Base-by-base conservation (phyloP, 768 basidiomycete genomes). In the Strobilomyces confusus region DNA sequence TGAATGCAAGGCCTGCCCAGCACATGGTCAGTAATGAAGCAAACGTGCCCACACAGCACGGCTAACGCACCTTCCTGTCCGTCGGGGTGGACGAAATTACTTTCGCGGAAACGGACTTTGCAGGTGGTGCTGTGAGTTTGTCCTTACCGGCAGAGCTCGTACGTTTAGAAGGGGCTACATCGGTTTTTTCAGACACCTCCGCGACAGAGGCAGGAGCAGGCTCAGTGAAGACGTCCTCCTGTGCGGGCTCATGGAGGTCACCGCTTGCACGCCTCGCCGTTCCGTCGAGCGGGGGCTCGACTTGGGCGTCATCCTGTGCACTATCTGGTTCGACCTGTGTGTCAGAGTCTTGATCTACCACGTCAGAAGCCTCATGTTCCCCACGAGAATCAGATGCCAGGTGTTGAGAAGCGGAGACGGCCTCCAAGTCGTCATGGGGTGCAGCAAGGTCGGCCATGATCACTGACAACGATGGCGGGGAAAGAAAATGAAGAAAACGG, bases 31-130 rank as follows among this genome's bases (percentile, higher is more conserved):
- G 64, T 56, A 61, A 63, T 62, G 51, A 61, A 62, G 49, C 25
- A 59, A 59, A 36, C 59, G 45, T 56, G 58, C 46, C 52, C 25
- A 52, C 42, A 54, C 56, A 55, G 57, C 57, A 57, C 42, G 51
- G 48, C 51, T 23, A 48, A 71, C 75, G 52, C 57, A 85, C 89
- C 80, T 86, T 89, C 74, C 87, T 91, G 44, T 84, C 84, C 11
- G 76, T 67, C 51, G 81, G 77, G 19, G 82, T 79, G 38, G 79
- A 69, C 32, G 81, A 75, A 59, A 71, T 77, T 22, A 73, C 54
- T 71, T 82, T 86, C 47, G 68, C 71, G 23, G 73, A 61, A 38
- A 72, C 58, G 52, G 75, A 64, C 64, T 77, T 82, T 54, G 71
- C 72, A 41, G 73, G 67, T 59, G 73, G 67, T 59, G 75, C 70